Conservation (phyloP, 2,329 filamentous ascomycete genomes). For the Claviceps pazoutovae region DNA sequence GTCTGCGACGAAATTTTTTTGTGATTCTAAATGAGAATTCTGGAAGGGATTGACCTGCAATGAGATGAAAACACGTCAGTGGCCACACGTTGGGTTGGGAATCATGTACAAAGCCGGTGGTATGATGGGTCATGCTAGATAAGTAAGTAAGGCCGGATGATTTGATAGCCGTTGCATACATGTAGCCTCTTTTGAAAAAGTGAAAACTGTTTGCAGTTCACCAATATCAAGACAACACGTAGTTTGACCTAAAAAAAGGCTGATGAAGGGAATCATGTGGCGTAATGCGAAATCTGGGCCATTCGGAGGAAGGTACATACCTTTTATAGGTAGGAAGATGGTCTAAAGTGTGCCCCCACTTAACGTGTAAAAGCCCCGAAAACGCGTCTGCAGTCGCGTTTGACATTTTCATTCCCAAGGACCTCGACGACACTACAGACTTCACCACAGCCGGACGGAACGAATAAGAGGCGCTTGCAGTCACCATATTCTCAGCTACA, state of each 20-base stretch:
- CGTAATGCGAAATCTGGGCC: background rate
- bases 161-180: background rate
- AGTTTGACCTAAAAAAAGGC: no score
- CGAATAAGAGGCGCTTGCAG: background rate
- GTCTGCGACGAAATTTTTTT: slow-evolving; percentile 1
- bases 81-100: background rate
- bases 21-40: no score
- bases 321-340: no score
- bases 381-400: slow-evolving; percentile 19
- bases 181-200: no score
- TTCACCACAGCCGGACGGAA: background rate
- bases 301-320: background rate
- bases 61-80: background rate
- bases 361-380: background rate
- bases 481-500: background rate
- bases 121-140: background rate
- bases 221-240: no score
- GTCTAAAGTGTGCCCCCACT: slow-evolving; percentile 1
- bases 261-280: background rate
- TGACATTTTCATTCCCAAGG: no score
- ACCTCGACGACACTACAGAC: no score
- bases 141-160: background rate
- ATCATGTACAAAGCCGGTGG: background rate
- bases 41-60: background rate
- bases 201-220: no score